These are phyloP conservation scores for Paradendryphiella salina DNA, from an alignment of 2,329 filamentous ascomycete genomes.

Conservation along the genomic window DNA sequence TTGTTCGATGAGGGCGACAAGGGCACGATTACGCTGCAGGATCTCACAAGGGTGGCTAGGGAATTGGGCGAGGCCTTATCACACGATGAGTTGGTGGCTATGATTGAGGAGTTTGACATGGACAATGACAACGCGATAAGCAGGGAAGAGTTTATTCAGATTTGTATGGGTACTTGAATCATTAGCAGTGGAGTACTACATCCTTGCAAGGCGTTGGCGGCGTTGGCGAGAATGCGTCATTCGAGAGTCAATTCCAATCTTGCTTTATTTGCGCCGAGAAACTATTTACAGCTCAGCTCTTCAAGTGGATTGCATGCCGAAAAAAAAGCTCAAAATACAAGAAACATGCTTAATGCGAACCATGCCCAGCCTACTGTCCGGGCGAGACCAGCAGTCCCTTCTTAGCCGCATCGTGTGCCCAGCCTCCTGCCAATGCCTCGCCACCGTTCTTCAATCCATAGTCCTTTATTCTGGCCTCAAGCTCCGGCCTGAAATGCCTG, in stretches of 20 bases:
- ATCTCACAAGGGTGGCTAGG: slow-evolving; percentile 82
- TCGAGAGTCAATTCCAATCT: slow-evolving; percentile 14
- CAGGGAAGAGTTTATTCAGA: slow-evolving; percentile 67
- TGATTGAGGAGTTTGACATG: slow-evolving; percentile 98
- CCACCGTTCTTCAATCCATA: slow-evolving; percentile 75
- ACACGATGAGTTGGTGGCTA: slow-evolving; percentile 88
- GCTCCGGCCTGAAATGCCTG: slow-evolving; percentile 94
- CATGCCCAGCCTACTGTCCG: slow-evolving; percentile 65
- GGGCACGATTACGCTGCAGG: slow-evolving; percentile 85
- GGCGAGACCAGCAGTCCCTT: slow-evolving; percentile 86
- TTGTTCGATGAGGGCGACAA: slow-evolving; percentile 94
- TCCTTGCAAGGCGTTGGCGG: slow-evolving; percentile 7
- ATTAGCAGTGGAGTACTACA: not conserved
- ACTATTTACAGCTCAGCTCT: slow-evolving; percentile 45
- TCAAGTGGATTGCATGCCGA: slow-evolving; percentile 9
- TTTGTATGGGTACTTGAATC: slow-evolving; percentile 57
- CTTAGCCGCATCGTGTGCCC: slow-evolving; percentile 72
- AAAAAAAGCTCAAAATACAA: slow-evolving; percentile 7
- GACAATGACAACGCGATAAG: slow-evolving; percentile 81
- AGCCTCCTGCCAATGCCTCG: slow-evolving; percentile 80
- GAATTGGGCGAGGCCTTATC: slow-evolving; percentile 92
- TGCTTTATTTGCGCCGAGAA: slow-evolving; percentile 35
- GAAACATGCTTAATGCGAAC: slow-evolving; percentile 37
- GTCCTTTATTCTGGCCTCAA: slow-evolving; percentile 86
- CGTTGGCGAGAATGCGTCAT: slow-evolving; percentile 1